These are phyloP conservation scores for Aspergillus fijiensis DNA, from an alignment of 2,329 filamentous ascomycete species.

Conservation along the genomic window DNA sequence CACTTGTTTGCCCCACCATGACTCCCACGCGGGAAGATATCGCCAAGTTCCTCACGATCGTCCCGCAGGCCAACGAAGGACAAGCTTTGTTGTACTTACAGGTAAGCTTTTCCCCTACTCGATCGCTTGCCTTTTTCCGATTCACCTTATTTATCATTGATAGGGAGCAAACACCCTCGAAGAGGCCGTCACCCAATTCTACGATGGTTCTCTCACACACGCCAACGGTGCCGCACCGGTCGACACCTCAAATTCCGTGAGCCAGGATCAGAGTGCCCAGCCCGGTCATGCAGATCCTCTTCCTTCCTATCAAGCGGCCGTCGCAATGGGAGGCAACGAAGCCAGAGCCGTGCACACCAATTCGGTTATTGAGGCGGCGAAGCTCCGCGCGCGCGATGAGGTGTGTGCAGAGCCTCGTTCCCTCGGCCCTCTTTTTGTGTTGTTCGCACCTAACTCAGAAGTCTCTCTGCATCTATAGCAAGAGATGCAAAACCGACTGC, in stretches of 20 bases:
- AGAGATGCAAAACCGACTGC: constrained; percentile 4
- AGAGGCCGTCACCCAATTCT: not conserved
- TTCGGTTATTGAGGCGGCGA: not conserved
- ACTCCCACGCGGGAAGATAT: not conserved
- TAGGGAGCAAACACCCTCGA: not conserved
- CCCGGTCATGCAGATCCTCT: not conserved
- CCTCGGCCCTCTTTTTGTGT: not conserved
- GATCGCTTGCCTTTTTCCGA: not conserved
- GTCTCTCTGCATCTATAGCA: not conserved
- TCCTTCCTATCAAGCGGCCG: not conserved
- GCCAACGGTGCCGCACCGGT: not conserved
- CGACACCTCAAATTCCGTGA: not conserved
- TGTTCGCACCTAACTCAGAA: not conserved
- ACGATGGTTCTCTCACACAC: not conserved
- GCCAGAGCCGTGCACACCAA: not conserved
- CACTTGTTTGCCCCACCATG: not conserved
- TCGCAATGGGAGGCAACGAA: no score
- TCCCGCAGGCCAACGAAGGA: not conserved
- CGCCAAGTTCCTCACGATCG: constrained; percentile 1
- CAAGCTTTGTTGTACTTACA: not conserved
- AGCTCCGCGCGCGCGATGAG: constrained; percentile 6
- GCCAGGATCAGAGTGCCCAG: no score
- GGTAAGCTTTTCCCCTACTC: not conserved
- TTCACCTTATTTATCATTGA: not conserved
- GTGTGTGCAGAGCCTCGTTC: not conserved